These are phyloP conservation scores for Aspergillus hortae DNA, from an alignment of 2,329 filamentous ascomycete genomes.

Conservation along the genomic window DNA sequence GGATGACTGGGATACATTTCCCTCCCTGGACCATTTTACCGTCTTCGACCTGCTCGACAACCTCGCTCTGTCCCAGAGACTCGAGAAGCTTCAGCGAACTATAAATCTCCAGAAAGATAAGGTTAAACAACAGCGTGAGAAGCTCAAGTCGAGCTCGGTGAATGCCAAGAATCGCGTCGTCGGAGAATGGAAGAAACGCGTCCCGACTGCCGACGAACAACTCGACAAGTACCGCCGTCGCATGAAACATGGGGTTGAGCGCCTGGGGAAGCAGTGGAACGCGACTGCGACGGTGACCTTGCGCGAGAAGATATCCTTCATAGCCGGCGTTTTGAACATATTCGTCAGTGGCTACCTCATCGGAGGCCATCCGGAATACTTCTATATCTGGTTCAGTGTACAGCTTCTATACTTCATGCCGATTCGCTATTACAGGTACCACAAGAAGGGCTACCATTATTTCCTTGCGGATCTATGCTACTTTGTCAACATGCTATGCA, in stretches of 20 bases:
- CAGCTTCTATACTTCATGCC: conserved; percentile 97
- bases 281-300: conserved; percentile 83
- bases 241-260: conserved; percentile 86
- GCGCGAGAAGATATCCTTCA: conserved; percentile 93
- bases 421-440: conserved; percentile 87
- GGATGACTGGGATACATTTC: conserved; percentile 81
- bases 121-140: conserved; percentile 77
- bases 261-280: conserved; percentile 79
- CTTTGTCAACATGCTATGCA: conserved; percentile 85
- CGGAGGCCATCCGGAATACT: conserved; percentile 77
- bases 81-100: conserved; percentile 85
- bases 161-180: conserved; percentile 85
- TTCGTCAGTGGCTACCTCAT: conserved; percentile 95
- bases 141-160: conserved; percentile 69
- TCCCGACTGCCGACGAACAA: conserved; percentile 86
- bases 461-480: conserved; percentile 97
- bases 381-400: conserved; percentile 87
- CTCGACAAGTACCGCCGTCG: conserved; percentile 84
- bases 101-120: conserved; percentile 80
- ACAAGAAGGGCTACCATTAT: conserved; percentile 89
- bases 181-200: conserved; percentile 83
- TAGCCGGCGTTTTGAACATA: conserved; percentile 93
- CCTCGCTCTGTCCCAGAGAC: conserved; percentile 78
- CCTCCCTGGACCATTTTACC: conserved; percentile 82
- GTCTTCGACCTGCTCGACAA: conserved; percentile 95